Conservation (phyloP, 192 early-diverging fungal species). For the Coemansia asiatica region DNA sequence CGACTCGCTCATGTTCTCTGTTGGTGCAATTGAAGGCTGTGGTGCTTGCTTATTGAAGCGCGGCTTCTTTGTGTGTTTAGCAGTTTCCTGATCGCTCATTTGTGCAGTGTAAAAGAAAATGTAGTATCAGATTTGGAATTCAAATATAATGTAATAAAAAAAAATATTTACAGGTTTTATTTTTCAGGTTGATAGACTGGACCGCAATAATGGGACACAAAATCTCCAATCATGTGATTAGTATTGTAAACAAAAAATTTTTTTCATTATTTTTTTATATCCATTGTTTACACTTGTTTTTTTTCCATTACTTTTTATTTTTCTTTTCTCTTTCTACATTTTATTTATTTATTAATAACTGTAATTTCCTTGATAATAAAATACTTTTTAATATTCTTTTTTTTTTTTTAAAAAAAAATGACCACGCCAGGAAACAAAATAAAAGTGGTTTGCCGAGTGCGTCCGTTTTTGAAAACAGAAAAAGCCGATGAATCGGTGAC, state of each 20-base stretch:
- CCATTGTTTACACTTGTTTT: conserved; percentile 5
- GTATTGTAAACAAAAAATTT: conserved; percentile 4
- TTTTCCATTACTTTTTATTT: background rate
- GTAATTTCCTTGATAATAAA: background rate
- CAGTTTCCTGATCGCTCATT: background rate
- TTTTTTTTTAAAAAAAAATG: conserved; percentile 16
- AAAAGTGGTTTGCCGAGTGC: conserved; percentile 61
- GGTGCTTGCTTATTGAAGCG: conserved; percentile 11
- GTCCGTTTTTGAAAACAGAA: conserved; percentile 61
- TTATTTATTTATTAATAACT: background rate
- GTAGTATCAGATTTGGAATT: no score
- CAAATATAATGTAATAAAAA: background rate
- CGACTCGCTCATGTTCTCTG: conserved; percentile 9
- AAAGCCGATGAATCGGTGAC: conserved; percentile 50
- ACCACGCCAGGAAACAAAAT: conserved; percentile 46
- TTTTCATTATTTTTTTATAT: conserved; percentile 10
- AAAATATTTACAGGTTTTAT: background rate
- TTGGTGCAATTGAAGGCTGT: background rate
- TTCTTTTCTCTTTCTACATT: background rate
- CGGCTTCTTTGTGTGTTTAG: conserved; percentile 12
- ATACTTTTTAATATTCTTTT: background rate
- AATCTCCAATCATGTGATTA: background rate
- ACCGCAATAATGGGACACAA: background rate
- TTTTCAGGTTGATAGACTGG: background rate
- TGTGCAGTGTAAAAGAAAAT: background rate